These are phyloP conservation scores for Aquilaria sinensis DNA, from an alignment of 345 rosid genomes.

Conservation along the genomic window DNA sequence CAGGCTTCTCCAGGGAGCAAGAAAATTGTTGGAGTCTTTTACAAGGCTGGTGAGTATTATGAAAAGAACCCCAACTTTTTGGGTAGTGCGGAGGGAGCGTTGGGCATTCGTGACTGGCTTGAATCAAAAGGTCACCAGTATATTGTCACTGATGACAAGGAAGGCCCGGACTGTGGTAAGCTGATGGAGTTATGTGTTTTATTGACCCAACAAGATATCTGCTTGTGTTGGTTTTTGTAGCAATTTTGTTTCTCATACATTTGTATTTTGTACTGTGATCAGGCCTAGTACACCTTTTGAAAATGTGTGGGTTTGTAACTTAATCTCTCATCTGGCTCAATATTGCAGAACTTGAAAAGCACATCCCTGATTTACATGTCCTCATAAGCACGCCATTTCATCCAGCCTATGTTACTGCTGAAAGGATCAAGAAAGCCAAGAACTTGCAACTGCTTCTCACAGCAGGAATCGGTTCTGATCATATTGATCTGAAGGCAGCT, in stretches of 20 bases:
- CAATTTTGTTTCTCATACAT: background rate
- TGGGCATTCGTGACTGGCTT: slow-evolving; percentile 77
- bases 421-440: slow-evolving; percentile 89
- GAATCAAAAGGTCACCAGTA: slow-evolving; percentile 85
- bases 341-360: slow-evolving; percentile 73
- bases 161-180: slow-evolving; percentile 70
- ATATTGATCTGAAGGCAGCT: slow-evolving; percentile 82
- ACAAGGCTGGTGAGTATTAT: slow-evolving; percentile 85
- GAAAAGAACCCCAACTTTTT: slow-evolving; percentile 68
- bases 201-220: background rate
- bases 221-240: background rate
- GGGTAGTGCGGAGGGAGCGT: slow-evolving; percentile 69
- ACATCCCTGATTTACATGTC: slow-evolving; percentile 78
- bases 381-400: slow-evolving; percentile 91
- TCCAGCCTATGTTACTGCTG: slow-evolving; percentile 87
- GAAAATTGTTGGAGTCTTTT: slow-evolving; percentile 95
- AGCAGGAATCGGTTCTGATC: slow-evolving; percentile 95
- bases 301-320: background rate
- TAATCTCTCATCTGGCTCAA: background rate
- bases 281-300: no score
- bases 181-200: background rate
- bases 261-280: background rate
- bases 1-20: slow-evolving; percentile 77
- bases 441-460: slow-evolving; percentile 85
- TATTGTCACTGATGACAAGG: slow-evolving; percentile 90